Base-by-base conservation (phyloP, 805 yeast species). In the Wickerhamomyces canadensis region DNA sequence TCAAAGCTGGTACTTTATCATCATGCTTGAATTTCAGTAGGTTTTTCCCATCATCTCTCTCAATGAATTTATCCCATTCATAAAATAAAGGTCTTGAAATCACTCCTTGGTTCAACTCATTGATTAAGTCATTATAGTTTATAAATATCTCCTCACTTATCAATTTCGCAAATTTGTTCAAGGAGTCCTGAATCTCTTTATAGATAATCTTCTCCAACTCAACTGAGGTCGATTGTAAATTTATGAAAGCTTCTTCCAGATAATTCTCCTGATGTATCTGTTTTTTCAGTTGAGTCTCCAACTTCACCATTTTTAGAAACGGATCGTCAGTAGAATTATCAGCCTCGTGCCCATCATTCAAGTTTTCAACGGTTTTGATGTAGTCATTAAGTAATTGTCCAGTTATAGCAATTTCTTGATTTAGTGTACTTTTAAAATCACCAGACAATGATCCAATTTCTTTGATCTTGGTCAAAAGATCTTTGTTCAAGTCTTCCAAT, bases 61-160 rank as follows among this genome's bases (percentile, higher is more conserved):
- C 56, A 36, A 89, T 74, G 45, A 86, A 93, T 18, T 83, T 72
- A 44, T 84, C 85, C 96, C 97, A 91, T 67, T 91, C 98, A 54
- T 78, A 77, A 28, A 71, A 70, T 5, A 91, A 75, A 44, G 83
- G 87, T 54, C 83, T 80, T 26, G 82, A 71, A 38, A 87, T 73
- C 40, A 88, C 75, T 3, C 88, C 88, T 24, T 62, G 52, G 45
- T 77, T 80, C 37, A 85, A 62, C 56, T 76, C 80, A 15, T 86
- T 78, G 35, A 81, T 68, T 41, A 85, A 60, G 32, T 70, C 72
- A 43, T 78, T 78, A 46, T 84, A 75, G 25, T 84, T 77, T 31
- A 82, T 66, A 47, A 79, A 80, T 30, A 87, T 80, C 57, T 84
- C 88, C 48, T 77, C 78, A 17, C 83, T 84, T 37, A 86, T 65